phyloP scores from a whole-genome alignment of 805 yeast genomes.

The Wickerhamiella domercqiae region DNA sequence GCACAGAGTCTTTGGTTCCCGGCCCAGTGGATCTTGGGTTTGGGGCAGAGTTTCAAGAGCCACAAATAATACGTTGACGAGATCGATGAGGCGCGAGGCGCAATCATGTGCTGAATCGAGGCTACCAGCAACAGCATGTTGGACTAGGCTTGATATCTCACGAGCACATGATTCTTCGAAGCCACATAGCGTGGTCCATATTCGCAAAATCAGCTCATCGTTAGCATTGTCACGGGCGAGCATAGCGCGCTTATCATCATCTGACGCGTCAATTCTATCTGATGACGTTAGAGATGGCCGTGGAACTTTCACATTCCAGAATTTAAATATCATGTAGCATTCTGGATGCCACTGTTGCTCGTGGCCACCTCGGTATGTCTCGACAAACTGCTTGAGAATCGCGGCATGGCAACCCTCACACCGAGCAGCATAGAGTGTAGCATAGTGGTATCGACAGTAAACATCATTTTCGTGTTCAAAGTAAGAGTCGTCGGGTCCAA shows the following conservation, averaged over 20 bases:
- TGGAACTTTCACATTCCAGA: slow-evolving; percentile 79
- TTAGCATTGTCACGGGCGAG: slow-evolving; percentile 41
- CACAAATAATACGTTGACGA: slow-evolving; percentile 59
- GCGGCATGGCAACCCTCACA: slow-evolving; percentile 92
- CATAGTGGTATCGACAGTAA: slow-evolving; percentile 84
- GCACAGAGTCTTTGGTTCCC: slow-evolving; percentile 72
- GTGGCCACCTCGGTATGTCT: slow-evolving; percentile 76
- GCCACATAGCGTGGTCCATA: slow-evolving; percentile 77
- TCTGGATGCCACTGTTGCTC: slow-evolving; percentile 99
- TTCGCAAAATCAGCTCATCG: slow-evolving; percentile 41
- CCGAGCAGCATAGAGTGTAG: slow-evolving; percentile 67
- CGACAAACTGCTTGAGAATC: slow-evolving; percentile 87
- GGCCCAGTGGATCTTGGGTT: slow-evolving; percentile 18
- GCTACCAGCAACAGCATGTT: slow-evolving; percentile 61
- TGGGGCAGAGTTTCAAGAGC: slow-evolving; percentile 42
- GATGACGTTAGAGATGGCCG: neutral
- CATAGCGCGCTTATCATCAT: neutral
- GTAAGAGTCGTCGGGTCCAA: slow-evolving; percentile 83
- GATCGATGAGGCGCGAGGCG: slow-evolving; percentile 56
- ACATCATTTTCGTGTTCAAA: slow-evolving; percentile 72
- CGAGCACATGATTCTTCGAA: slow-evolving; percentile 86
- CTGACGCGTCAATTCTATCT: neutral
- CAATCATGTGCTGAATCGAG: slow-evolving; percentile 51
- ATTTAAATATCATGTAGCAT: slow-evolving; percentile 93
- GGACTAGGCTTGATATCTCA: slow-evolving; percentile 81